phyloP scores from a whole-genome alignment of 768 basidiomycete species.

The Mycena galopus region DNA sequence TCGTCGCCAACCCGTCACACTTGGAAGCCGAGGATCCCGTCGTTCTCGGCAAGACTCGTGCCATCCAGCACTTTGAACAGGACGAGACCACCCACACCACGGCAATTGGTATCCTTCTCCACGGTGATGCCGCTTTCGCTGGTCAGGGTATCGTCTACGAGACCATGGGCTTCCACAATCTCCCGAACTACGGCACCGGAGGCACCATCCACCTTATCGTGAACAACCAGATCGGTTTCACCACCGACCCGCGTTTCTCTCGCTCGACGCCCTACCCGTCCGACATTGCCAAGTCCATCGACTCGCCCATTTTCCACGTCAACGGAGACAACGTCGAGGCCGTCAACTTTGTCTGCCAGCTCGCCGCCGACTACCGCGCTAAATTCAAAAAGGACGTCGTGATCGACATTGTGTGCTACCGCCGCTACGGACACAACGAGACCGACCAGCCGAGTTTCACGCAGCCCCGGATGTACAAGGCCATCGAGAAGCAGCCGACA shows the following conservation, averaged over 20 bases:
- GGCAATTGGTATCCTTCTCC: constrained; percentile 95
- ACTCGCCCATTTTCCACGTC: constrained; percentile 99
- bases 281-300: constrained; percentile 98
- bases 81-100: constrained; percentile 85
- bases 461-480: constrained; percentile 98
- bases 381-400: constrained; percentile 99
- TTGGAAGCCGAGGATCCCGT: constrained; percentile 97
- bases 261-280: constrained; percentile 98
- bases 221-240: constrained; percentile 99
- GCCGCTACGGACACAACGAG: constrained; percentile 99
- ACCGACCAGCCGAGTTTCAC: constrained; percentile 99
- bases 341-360: constrained; percentile 97
- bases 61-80: constrained; percentile 93
- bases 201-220: constrained; percentile 99
- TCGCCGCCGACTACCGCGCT: constrained; percentile 97
- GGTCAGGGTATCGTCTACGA: constrained; percentile 99
- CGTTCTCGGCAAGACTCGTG: constrained; percentile 99
- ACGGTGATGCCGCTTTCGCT: constrained; percentile 98
- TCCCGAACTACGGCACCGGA: constrained; percentile 96
- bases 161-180: constrained; percentile 97
- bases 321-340: constrained; percentile 99
- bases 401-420: constrained; percentile 98
- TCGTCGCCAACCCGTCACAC: constrained; percentile 99
- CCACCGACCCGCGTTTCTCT: constrained; percentile 96
- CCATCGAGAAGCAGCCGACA: constrained; percentile 94